Conservation (phyloP, 1,139 yeast genomes). For the Debaryomyces sp. region DNA sequence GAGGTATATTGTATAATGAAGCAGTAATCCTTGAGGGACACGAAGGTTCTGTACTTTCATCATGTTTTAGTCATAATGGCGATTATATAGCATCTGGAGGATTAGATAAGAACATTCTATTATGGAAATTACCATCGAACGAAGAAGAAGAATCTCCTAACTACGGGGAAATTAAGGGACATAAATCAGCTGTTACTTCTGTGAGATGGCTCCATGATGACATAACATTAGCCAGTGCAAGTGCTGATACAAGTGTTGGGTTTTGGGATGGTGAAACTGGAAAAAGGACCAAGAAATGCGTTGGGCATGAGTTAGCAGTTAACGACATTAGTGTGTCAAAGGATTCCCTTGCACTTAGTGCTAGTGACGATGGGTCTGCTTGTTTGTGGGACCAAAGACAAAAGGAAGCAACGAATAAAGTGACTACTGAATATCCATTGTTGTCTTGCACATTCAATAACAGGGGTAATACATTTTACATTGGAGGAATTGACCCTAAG, state of each 20-base stretch:
- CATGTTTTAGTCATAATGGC: constrained; percentile 48
- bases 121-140: constrained; percentile 47
- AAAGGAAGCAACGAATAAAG: constrained; percentile 39
- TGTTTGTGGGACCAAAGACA: constrained; percentile 67
- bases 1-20: constrained; percentile 7
- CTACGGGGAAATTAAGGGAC: constrained; percentile 44
- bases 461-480: constrained; percentile 47
- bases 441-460: constrained; percentile 50
- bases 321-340: constrained; percentile 48
- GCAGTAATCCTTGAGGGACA: constrained; percentile 44
- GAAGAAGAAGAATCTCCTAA: constrained; percentile 29
- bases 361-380: constrained; percentile 66
- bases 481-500: constrained; percentile 70
- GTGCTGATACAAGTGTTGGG: constrained; percentile 56
- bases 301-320: constrained; percentile 55
- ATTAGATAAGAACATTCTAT: constrained; percentile 43
- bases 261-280: constrained; percentile 64
- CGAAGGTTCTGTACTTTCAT: constrained; percentile 48
- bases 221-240: constrained; percentile 38
- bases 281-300: constrained; percentile 52
- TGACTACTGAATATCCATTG: constrained; percentile 59
- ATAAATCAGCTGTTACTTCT: constrained; percentile 54
- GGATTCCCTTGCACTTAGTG: constrained; percentile 49
- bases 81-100: constrained; percentile 55
- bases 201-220: constrained; percentile 48